A percentile compares a stretch with the other conserved stretches of the same genome.
Evolutionary conservation across 75 land plant genomes (phyloP).

Genomic region (Pseudotsuga menziesii): DNA sequence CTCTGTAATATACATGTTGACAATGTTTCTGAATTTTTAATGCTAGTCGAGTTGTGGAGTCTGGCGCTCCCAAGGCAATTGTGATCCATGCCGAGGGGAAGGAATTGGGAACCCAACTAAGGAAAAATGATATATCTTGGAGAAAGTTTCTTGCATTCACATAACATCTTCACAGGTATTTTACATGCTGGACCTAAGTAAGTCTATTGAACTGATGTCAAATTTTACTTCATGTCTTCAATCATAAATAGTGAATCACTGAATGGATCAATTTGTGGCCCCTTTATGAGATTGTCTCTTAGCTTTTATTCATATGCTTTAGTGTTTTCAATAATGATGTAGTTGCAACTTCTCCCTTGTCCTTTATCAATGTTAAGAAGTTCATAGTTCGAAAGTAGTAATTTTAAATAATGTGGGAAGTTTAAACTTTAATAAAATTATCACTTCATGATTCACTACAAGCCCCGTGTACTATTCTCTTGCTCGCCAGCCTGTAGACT

Average conservation of each 20-base stretch:
- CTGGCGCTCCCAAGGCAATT: too few relatives aligned
- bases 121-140: too few relatives aligned
- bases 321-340: background rate
- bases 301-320: too few relatives aligned
- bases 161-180: constrained; percentile 49
- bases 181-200: too few relatives aligned
- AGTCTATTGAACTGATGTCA: background rate
- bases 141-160: constrained; percentile 48
- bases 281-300: constrained; percentile 1
- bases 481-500: constrained; percentile 53
- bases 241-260: background rate
- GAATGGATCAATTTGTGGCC: background rate
- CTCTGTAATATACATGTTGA: background rate
- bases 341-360: too few relatives aligned
- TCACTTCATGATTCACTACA: too few relatives aligned
- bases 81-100: too few relatives aligned
- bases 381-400: background rate
- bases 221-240: background rate
- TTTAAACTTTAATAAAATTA: too few relatives aligned
- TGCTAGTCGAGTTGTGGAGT: too few relatives aligned
- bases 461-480: constrained; percentile 62
- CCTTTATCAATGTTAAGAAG: too few relatives aligned
- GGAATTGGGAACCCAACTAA: too few relatives aligned
- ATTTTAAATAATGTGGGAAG: background rate
- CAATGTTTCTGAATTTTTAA: background rate